Base-by-base conservation (phyloP, 176 grass and related monocot species). In the Cocos nucifera region DNA sequence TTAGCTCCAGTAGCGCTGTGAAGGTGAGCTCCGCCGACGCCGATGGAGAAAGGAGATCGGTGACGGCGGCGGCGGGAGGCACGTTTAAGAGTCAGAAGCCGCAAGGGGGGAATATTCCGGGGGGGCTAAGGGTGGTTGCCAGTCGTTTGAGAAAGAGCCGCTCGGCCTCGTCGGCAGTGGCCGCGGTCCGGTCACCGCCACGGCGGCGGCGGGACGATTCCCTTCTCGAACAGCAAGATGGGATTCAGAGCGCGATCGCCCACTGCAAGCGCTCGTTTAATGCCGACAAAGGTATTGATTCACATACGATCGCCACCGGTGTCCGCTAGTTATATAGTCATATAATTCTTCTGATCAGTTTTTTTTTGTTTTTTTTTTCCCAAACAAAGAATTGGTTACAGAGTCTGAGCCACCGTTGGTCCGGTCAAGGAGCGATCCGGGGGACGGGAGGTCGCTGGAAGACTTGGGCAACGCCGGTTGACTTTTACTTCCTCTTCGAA, bases 211-310 rank as follows among this genome's bases (percentile, higher is more conserved):
- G 76, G 8, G 93, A 98, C 63, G 93, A 98, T 75, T 76, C 87
- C 24, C 73, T 98, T 69, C 8, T 69, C 21, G 81, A 98, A 76
- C 75, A 86, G 67, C 87, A 98, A 75, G 93, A 98, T 72, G 81
- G 87, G 54, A 98, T 98, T 65, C 82, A 89, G 6, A 85, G 93
- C 73, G 93, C 93, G 67, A 98, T 98, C 77, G 84, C 84, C 12
- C 93, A 98, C 69, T 98, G 93, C 71, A 98, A 98, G 66, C 81
- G 89, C 48, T 98, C 93, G 4, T 71, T 92, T 56, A 86, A 80
- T 62, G 65, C 53, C 26, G 65, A 56, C 16, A 52, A 68, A 68
- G 53, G 53, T 56, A 32, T 74, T 78, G 32, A 39, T 39, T 39
- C 32, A 49, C 79, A 81, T 89, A 48, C 29, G 0, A 0, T 14